These are phyloP conservation scores for Arthrobotrys megalospora DNA, from an alignment of 2,329 filamentous ascomycete species.

Conservation along the genomic window DNA sequence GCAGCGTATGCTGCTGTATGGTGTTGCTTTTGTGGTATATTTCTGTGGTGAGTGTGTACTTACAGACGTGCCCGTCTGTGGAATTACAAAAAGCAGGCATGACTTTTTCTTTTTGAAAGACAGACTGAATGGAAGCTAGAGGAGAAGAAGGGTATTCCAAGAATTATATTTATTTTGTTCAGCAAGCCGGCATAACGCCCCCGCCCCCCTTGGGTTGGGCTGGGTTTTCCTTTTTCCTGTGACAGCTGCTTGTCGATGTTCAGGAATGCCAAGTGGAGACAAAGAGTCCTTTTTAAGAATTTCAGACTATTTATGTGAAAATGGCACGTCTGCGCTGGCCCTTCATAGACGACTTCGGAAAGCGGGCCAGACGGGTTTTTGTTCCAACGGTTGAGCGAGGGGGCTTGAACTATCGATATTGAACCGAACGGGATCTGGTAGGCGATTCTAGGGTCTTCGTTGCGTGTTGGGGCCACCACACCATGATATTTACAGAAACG, in stretches of 20 bases:
- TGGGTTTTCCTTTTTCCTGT: slow-evolving; percentile 16
- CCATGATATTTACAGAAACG: slow-evolving; percentile 31
- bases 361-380: not conserved
- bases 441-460: slow-evolving; percentile 52
- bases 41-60: slow-evolving; percentile 27
- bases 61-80: slow-evolving; percentile 52
- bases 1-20: not conserved
- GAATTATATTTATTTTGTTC: slow-evolving; percentile 44
- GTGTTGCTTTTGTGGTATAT: slow-evolving; percentile 54
- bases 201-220: slow-evolving; percentile 18
- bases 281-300: slow-evolving; percentile 13
- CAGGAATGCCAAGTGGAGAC: slow-evolving; percentile 25
- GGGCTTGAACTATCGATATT: slow-evolving; percentile 40
- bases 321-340: slow-evolving; percentile 22
- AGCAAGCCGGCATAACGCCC: slow-evolving; percentile 23
- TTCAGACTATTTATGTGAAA: slow-evolving; percentile 3
- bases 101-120: slow-evolving; percentile 31
- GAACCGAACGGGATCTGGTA: slow-evolving; percentile 38
- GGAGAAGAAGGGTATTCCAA: slow-evolving; percentile 34
- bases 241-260: slow-evolving; percentile 37
- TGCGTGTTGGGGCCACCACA: slow-evolving; percentile 55
- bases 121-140: slow-evolving; percentile 39
- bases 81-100: slow-evolving; percentile 52
- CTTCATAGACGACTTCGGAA: slow-evolving; percentile 27
- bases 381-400: slow-evolving; percentile 9